phyloP scores from a whole-genome alignment of 73 alveolate genomes.

The Effrenium voratum region DNA sequence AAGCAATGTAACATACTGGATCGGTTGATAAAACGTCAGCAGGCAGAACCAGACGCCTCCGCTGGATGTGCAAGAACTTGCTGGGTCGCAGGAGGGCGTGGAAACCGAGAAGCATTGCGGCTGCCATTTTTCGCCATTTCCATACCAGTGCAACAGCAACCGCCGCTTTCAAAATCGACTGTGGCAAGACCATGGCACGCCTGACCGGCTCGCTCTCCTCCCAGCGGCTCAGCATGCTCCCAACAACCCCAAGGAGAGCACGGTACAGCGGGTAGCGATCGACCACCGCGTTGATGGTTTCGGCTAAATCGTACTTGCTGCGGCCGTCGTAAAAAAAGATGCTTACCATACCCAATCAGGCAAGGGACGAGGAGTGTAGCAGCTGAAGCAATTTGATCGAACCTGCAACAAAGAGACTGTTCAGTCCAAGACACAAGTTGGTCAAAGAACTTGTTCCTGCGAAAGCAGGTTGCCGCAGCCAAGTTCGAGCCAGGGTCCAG shows the following conservation, averaged over 20 bases:
- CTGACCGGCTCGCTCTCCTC: background rate
- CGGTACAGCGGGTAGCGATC: background rate
- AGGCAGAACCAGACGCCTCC: constrained; percentile 7
- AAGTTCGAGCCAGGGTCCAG: background rate
- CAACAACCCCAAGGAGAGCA: background rate
- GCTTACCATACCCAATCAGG: background rate
- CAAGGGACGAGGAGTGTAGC: background rate
- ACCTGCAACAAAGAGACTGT: background rate
- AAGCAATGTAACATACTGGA: background rate
- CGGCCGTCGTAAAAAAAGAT: background rate
- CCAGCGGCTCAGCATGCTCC: background rate
- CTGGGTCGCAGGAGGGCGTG: constrained; percentile 35
- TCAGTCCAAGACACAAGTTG: background rate
- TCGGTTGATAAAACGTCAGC: background rate
- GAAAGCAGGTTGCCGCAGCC: background rate
- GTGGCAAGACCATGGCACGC: background rate
- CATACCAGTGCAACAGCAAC: background rate
- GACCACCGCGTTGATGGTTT: background rate
- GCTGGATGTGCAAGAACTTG: background rate
- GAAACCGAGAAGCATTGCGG: background rate
- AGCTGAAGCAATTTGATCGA: background rate
- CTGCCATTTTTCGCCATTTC: background rate
- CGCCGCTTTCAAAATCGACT: background rate
- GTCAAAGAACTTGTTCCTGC: background rate
- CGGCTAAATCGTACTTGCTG: background rate